Percentiles rank a stretch among this genome's conserved stretches.
Conservation (phyloP, 805 yeast genomes). For the Suhomyces vadensis region DNA sequence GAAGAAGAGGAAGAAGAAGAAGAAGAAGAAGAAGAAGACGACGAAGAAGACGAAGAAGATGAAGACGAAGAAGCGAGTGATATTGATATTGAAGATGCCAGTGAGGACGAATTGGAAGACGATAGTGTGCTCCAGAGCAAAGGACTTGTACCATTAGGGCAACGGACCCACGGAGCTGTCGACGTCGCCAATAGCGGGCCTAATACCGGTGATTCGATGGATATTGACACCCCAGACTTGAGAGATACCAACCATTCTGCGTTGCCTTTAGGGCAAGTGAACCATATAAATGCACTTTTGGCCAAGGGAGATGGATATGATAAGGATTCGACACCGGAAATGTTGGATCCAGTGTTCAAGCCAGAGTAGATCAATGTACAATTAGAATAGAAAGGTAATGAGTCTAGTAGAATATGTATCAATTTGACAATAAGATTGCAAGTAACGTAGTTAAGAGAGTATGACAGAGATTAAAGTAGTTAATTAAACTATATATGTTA, state of each 20-base stretch:
- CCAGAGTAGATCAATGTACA: slow-evolving; percentile 9
- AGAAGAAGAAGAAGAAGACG: slow-evolving; percentile 12
- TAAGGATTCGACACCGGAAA: slow-evolving; percentile 15
- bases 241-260: slow-evolving; percentile 1
- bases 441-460: too few species aligned
- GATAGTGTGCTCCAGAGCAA: slow-evolving; percentile 8
- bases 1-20: slow-evolving; percentile 13
- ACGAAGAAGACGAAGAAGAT: slow-evolving; percentile 12
- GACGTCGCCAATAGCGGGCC: slow-evolving; percentile 7
- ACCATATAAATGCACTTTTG: slow-evolving; percentile 7
- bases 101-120: slow-evolving; percentile 13
- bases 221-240: neutral
- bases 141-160: neutral
- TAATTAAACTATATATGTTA: too few species aligned
- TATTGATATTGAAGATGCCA: slow-evolving; percentile 13
- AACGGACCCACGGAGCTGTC: neutral
- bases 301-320: neutral
- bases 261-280: slow-evolving; percentile 5
- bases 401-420: neutral
- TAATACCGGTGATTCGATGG: slow-evolving; percentile 6
- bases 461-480: too few species aligned
- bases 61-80: slow-evolving; percentile 15
- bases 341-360: slow-evolving; percentile 27
- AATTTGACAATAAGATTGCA: neutral
- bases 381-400: neutral